Conservation (phyloP, 257 asterid species). For the Misopates orontium region DNA sequence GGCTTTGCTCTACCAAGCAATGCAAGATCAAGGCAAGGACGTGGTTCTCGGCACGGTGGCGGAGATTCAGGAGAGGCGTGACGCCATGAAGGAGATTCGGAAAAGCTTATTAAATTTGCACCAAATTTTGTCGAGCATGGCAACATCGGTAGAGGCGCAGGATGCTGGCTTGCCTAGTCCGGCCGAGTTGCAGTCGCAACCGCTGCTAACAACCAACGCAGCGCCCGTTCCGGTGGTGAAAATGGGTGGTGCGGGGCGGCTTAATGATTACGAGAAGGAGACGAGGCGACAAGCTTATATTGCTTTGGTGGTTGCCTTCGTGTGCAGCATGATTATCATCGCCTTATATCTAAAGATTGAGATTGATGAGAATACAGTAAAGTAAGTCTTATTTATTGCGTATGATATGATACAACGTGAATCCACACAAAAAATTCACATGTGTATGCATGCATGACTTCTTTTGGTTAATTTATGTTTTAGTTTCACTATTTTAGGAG, state of each 20-base stretch:
- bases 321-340: conserved; percentile 15
- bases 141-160: conserved; percentile 37
- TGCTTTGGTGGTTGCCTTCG: conserved; percentile 36
- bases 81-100: conserved; percentile 45
- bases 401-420: too few species aligned
- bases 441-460: too few species aligned
- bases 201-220: background rate
- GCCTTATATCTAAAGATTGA: conserved; percentile 19
- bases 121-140: conserved; percentile 47
- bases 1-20: conserved; percentile 40
- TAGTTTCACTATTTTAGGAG: too few species aligned
- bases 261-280: conserved; percentile 53
- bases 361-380: background rate
- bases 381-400: too few species aligned
- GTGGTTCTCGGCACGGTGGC: conserved; percentile 42
- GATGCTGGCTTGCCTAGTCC: conserved; percentile 31
- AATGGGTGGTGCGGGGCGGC: conserved; percentile 24
- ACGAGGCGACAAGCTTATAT: conserved; percentile 44
- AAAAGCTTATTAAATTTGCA: conserved; percentile 41
- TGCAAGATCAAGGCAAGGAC: conserved; percentile 35
- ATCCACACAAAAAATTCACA: too few species aligned
- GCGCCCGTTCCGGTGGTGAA: background rate
- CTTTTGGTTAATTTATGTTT: too few species aligned
- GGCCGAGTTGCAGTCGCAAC: conserved; percentile 1
- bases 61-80: conserved; percentile 55